Evolutionary conservation across 139 green algal genomes (phyloP).

Genomic region (Marvania coccoides): DNA sequence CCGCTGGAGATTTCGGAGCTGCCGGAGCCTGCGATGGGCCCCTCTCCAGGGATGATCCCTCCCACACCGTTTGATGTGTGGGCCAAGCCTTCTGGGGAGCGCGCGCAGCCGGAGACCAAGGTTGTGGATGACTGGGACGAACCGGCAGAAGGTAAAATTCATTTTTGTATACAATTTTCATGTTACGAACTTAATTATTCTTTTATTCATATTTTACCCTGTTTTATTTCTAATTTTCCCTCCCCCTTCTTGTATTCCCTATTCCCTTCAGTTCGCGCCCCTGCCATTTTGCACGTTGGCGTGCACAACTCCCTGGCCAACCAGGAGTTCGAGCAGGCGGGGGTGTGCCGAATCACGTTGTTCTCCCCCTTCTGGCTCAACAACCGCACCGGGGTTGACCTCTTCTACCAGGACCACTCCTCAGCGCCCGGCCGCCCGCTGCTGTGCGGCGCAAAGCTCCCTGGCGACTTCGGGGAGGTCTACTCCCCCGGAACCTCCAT

Average conservation of each 20-base stretch:
- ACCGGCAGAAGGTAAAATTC: too few relatives aligned
- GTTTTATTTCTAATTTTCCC: too few relatives aligned
- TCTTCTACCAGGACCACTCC: constrained; percentile 56
- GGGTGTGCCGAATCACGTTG: constrained; percentile 41
- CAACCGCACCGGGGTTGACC: constrained; percentile 70
- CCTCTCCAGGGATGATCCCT: background rate
- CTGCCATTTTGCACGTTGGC: constrained; percentile 39
- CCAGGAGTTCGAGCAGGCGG: background rate
- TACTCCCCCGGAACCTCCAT: constrained; percentile 32
- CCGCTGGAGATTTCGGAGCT: background rate
- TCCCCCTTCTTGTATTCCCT: too few relatives aligned
- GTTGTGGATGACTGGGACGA: constrained; percentile 1
- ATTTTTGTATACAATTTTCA: too few relatives aligned
- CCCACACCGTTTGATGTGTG: background rate
- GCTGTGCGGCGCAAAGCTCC: constrained; percentile 21
- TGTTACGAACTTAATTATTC: too few relatives aligned
- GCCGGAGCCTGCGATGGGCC: background rate
- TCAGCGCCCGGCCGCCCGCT: constrained; percentile 18
- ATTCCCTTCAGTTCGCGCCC: constrained; percentile 27
- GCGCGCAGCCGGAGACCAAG: too few relatives aligned
- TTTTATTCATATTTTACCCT: too few relatives aligned
- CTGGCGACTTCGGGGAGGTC: constrained; percentile 34
- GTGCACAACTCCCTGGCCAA: constrained; percentile 48
- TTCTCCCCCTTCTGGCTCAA: constrained; percentile 70
- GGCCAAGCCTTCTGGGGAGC: background rate